Evolutionary conservation across 2,329 filamentous ascomycete genomes (phyloP).

Genomic region (Pyricularia sp.): DNA sequence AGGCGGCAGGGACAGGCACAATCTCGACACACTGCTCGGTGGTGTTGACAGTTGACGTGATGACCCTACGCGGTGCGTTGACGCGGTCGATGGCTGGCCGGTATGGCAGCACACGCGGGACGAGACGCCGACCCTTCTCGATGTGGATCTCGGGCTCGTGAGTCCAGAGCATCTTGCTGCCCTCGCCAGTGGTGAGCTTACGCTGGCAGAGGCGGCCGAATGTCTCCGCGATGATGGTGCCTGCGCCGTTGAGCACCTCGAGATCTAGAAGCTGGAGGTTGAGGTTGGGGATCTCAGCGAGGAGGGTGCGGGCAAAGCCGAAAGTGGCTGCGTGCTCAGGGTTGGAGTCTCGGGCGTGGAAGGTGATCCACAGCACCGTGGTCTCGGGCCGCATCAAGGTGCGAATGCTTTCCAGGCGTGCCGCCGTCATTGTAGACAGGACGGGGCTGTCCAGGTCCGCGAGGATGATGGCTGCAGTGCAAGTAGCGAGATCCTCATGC

Average conservation of each 20-base stretch:
- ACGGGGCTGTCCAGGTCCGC: conserved; percentile 22
- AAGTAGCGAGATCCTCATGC: conserved; percentile 9
- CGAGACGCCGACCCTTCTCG: conserved; percentile 16
- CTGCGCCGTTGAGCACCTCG: conserved; percentile 7
- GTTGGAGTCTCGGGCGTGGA: conserved; percentile 9
- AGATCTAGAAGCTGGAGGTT: conserved; percentile 19
- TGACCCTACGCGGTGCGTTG: conserved; percentile 23
- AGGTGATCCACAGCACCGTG: conserved; percentile 19
- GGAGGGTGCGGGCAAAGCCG: conserved; percentile 18
- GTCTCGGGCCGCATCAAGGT: conserved; percentile 15
- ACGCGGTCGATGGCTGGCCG: conserved; percentile 22
- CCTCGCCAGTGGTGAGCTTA: not conserved
- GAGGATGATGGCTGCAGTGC: conserved; percentile 21
- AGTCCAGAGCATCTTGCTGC: conserved; percentile 13
- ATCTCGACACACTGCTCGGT: conserved; percentile 18
- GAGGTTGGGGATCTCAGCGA: conserved; percentile 18
- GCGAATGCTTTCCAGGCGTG: conserved; percentile 14
- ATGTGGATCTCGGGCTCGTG: conserved; percentile 26
- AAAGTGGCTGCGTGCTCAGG: conserved; percentile 18
- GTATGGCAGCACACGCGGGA: conserved; percentile 27
- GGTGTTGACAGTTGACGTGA: conserved; percentile 19
- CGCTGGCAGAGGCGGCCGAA: conserved; percentile 12
- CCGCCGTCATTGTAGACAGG: conserved; percentile 20
- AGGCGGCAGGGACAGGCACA: conserved; percentile 5
- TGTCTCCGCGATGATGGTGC: conserved; percentile 7